Evolutionary conservation across 129 eudicot species (phyloP).

Genomic region (sunflower (Helianthus annuus)): DNA sequence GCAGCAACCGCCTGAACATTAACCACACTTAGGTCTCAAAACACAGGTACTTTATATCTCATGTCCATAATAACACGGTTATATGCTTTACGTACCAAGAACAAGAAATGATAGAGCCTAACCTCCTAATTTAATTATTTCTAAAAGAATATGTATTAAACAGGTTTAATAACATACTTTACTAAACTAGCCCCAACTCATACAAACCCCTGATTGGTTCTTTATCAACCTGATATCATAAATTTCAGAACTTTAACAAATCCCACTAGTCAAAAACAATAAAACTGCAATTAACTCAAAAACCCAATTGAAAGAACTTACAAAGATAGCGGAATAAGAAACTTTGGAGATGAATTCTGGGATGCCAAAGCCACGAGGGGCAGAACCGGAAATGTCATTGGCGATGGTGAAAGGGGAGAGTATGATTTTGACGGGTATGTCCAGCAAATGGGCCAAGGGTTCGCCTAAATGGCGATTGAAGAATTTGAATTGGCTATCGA

Average conservation of each 20-base stretch:
- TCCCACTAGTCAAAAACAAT: no score
- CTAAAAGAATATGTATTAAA: no score
- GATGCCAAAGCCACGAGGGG: constrained; percentile 92
- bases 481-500: constrained; percentile 37
- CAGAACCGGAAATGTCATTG: constrained; percentile 70
- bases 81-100: no score
- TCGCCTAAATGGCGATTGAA: constrained; percentile 54
- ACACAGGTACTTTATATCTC: no score
- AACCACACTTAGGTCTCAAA: not conserved
- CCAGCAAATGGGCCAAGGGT: constrained; percentile 46
- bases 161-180: not conserved
- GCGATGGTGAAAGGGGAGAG: constrained; percentile 66
- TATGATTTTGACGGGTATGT: constrained; percentile 60
- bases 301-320: constrained; percentile 34
- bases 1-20: constrained; percentile 81
- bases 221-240: not conserved
- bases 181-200: constrained; percentile 2
- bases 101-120: no score
- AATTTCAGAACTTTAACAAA: not conserved
- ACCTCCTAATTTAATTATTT: no score
- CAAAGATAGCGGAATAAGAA: constrained; percentile 74
- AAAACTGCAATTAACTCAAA: no score
- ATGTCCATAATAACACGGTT: no score
- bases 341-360: constrained; percentile 83
- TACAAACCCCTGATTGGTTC: not conserved